phyloP scores from a whole-genome alignment of 2,329 filamentous ascomycete species.

The Rhynchosporium secalis region DNA sequence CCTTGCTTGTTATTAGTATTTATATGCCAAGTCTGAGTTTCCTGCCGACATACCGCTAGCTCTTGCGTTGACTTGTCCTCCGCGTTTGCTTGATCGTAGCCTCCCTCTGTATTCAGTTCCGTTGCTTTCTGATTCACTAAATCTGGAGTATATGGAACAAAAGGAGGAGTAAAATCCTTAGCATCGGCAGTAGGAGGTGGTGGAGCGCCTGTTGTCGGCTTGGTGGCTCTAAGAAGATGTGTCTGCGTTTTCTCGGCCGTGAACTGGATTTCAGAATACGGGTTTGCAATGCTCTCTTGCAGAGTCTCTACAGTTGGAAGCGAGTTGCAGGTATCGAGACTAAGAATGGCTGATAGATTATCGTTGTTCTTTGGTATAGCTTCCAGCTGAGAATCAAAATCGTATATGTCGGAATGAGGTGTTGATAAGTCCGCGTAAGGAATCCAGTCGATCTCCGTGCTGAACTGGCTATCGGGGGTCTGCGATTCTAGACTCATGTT shows the following conservation, averaged over 20 bases:
- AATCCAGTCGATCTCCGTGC: conserved; percentile 8
- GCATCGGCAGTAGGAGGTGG: background rate
- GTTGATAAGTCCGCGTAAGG: conserved; percentile 5
- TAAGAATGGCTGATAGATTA: conserved; percentile 7
- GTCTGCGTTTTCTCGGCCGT: conserved; percentile 1
- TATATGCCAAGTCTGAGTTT: conserved; percentile 3
- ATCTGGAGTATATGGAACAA: background rate
- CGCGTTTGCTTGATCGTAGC: background rate
- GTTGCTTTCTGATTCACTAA: conserved; percentile 2
- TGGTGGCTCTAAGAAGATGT: conserved; percentile 1
- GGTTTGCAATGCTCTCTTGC: conserved; percentile 7
- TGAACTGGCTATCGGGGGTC: conserved; percentile 3
- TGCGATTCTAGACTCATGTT: conserved; percentile 15
- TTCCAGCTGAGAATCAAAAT: too few species aligned
- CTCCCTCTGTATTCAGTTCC: background rate
- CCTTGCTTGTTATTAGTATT: conserved; percentile 5
- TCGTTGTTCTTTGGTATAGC: conserved; percentile 5
- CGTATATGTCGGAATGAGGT: too few species aligned
- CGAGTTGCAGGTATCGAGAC: conserved; percentile 9
- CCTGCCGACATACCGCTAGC: background rate
- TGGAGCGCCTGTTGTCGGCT: conserved; percentile 6
- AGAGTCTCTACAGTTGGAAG: conserved; percentile 2
- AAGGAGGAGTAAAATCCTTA: background rate
- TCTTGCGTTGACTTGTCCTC: background rate
- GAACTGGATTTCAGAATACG: conserved; percentile 5